Base-by-base conservation (phyloP, 169 alveolate genomes). In the Eimeria praecox region DNA sequence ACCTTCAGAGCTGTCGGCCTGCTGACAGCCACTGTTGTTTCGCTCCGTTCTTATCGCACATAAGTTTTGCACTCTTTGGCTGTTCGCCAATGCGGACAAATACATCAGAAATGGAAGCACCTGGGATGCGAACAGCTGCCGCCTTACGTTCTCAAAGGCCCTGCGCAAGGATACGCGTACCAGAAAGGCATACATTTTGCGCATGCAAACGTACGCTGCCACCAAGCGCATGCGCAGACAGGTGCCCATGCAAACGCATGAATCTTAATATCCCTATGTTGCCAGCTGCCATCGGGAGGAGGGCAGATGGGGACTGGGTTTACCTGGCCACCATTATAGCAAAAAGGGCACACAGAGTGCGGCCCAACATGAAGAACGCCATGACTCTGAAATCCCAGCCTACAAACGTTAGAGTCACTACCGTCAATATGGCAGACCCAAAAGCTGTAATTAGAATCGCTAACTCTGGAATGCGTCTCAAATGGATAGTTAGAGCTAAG, bases 111-210 rank as follows among this genome's bases (percentile, higher is more conserved):
- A 87, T 0, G 93, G 93, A 35, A 87, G 46, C 40, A 62, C 93
- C 82, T 87, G 82, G 33, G 93, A 38, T 62, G 93, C 71, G 44
- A 87, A 87, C 44, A 87, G 93, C 83, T 62, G 38, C 16, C 93
- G 78, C n/a, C 93, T 46, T 38, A 87, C 56, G 52, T 87, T 87
- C 40, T 87, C 93, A 87, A 87, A 87, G n/a, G 93, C 78, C 93
- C 93, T 87, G 52, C 1, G 83, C 83, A 73, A 73, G n/a, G n/a
- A n/a, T n/a, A n/a, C n/a, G n/a, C n/a, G n/a, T n/a, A n/a, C n/a
- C n/a, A n/a, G n/a, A n/a, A n/a, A n/a, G n/a, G n/a, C n/a, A n/a
- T n/a, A n/a, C n/a, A n/a, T n/a, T 3, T 40, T 44, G 46, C 88
- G 46, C n/a, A n/a, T n/a, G n/a, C n/a, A n/a, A n/a, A n/a, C 49